These are phyloP conservation scores for Xerocomellus chrysenteron DNA, from an alignment of 768 basidiomycete genomes.

Conservation along the genomic window DNA sequence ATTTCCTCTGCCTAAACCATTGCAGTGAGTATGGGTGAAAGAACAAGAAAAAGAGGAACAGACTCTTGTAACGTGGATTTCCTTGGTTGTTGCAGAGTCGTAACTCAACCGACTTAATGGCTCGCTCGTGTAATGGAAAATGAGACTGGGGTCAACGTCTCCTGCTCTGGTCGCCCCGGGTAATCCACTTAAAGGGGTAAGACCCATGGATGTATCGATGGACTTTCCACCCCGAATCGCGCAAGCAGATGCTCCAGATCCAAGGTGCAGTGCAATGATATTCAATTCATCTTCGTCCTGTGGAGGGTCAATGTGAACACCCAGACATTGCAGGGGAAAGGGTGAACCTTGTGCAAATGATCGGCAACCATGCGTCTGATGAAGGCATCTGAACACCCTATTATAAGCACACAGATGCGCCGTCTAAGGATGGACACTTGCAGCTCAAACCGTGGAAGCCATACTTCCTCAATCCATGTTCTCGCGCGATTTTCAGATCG, in stretches of 20 bases:
- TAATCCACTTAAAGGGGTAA: constrained; percentile 85
- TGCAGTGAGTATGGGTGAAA: background rate
- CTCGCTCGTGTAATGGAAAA: constrained; percentile 75
- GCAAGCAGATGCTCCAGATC: constrained; percentile 87
- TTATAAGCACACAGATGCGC: background rate
- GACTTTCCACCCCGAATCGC: constrained; percentile 71
- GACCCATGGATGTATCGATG: constrained; percentile 88
- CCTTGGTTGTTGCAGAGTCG: constrained; percentile 42
- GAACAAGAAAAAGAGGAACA: background rate
- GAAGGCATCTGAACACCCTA: constrained; percentile 48
- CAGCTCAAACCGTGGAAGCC: constrained; percentile 90
- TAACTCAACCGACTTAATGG: constrained; percentile 50
- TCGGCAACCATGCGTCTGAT: constrained; percentile 64
- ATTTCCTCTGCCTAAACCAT: constrained; percentile 62
- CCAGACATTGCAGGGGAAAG: background rate
- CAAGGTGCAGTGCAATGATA: constrained; percentile 83
- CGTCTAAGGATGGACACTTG: constrained; percentile 21
- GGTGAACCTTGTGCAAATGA: constrained; percentile 52
- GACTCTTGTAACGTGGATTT: constrained; percentile 56
- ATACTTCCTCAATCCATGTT: constrained; percentile 79
- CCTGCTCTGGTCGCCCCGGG: constrained; percentile 89
- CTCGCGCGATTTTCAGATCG: constrained; percentile 54
- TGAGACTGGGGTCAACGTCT: constrained; percentile 77
- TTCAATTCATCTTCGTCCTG: constrained; percentile 53
- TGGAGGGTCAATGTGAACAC: background rate